Evolutionary conservation across 169 alveolate species (phyloP).

Genomic region (Plasmodium vinckei): DNA sequence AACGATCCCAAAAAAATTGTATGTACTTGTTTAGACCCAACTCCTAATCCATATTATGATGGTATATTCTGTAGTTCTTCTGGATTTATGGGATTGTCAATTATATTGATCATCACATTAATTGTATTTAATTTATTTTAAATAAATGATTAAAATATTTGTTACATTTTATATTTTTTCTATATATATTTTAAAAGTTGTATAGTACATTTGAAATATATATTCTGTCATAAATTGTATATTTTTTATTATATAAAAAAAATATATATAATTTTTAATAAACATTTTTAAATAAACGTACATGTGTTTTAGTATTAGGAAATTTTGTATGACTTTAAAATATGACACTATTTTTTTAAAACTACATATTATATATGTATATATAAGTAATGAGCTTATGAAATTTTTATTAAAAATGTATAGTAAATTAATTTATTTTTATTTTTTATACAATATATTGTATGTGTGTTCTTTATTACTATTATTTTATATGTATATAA

Average conservation of each 20-base stretch:
- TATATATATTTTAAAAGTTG: background rate
- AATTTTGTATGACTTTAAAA: too few species aligned
- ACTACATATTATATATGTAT: background rate
- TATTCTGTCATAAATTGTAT: background rate
- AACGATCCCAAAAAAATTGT: background rate
- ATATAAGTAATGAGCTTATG: background rate
- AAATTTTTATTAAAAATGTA: background rate
- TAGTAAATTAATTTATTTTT: background rate
- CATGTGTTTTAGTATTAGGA: background rate
- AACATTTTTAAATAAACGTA: conserved; percentile 32
- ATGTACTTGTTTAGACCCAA: conserved; percentile 23
- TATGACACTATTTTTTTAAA: background rate
- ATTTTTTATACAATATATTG: background rate
- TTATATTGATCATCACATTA: conserved; percentile 15
- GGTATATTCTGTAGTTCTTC: conserved; percentile 74
- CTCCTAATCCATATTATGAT: conserved; percentile 7
- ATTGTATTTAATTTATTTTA: conserved; percentile 21
- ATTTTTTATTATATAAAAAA: background rate
- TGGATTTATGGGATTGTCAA: conserved; percentile 35
- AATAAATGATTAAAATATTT: background rate
- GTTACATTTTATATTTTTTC: background rate
- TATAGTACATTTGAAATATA: background rate
- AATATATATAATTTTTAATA: conserved; percentile 11
- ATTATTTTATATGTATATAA: background rate
- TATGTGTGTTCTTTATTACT: conserved; percentile 3